A percentile compares a stretch with the other conserved stretches of the same genome.
Conservation (phyloP, 176 grass and related monocot species). For the Pontederia crassipes region DNA sequence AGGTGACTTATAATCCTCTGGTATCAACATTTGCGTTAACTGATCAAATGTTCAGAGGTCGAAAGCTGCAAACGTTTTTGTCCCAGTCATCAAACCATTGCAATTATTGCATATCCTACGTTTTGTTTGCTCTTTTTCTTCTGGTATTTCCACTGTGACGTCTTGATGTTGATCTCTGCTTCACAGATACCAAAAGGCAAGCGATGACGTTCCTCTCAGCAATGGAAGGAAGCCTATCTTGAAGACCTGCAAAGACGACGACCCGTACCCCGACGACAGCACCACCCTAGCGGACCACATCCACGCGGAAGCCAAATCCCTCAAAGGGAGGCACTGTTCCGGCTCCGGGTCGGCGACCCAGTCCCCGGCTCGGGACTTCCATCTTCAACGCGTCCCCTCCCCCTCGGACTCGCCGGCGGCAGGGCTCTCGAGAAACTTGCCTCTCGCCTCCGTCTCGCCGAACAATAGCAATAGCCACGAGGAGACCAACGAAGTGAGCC, state of each 20-base stretch:
- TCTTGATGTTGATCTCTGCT: background rate
- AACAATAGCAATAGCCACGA: background rate
- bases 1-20: too few relatives aligned
- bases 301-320: constrained; percentile 26
- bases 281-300: constrained; percentile 5
- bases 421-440: background rate
- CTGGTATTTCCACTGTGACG: too few relatives aligned
- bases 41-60: too few relatives aligned
- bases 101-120: too few relatives aligned
- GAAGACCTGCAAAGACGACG: constrained; percentile 25
- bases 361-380: constrained; percentile 15
- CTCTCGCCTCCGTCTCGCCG: background rate
- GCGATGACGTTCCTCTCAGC: background rate
- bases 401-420: constrained; percentile 13
- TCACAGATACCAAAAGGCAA: constrained; percentile 4
- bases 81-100: too few relatives aligned
- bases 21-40: too few relatives aligned
- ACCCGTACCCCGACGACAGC: constrained; percentile 2
- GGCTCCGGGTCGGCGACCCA: constrained; percentile 7
- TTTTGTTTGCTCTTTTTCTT: too few relatives aligned
- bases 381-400: constrained; percentile 7
- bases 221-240: background rate
- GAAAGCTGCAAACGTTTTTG: too few relatives aligned
- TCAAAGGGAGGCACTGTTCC: constrained; percentile 10
- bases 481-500: background rate